Evolutionary conservation across 2,329 filamentous ascomycete genomes (phyloP), one percentile per base, ranked within the genome.

Genomic region (Penicillium sp.): DNA sequence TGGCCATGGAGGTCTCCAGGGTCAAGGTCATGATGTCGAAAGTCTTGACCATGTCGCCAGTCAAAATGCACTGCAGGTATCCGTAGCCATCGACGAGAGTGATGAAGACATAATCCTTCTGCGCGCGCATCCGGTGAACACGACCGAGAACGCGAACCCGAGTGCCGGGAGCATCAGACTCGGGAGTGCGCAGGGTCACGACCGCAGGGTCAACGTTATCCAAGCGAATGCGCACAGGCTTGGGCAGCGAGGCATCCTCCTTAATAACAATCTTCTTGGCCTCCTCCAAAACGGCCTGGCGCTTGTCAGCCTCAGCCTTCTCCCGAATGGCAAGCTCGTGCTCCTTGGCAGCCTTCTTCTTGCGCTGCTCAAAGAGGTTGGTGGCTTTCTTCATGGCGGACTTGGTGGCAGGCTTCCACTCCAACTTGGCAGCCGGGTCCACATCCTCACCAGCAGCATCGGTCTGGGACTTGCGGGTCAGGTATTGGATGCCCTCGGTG

Each of bases 21-120:
- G 91, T 90, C 66, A 97, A 84, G 24, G 89, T 92, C 66, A 96
- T 80, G 60, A 91, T 90, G 70, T 96, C 91, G 79, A 96, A 96
- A n/a, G 90, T 93, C 81, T 91, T 92, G 64, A 91, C 89, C 67
- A 98, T 83, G 61, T 91, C 83, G 56, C 92, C 92, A 3, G 86
- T 84, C 64, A 97, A 80, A 60, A 96, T 84, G 70, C 91, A 93
- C 80, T 96, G 92, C 73, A 98, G 82, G 70, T 88, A 87, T 53
- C 90, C 90, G 69, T 93, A 90, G 57, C 93, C 93, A 71, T 96
- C 91, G 61, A 87, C 83, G 62, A 96, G 80, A n/a, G 89, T 93
- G 70, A 96, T 82, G 77, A 96, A 97, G 55, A 91, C 87, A 62
- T 91, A 85, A 70, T 90, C 88, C 77, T 93, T 95, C 78, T 96